These are phyloP conservation scores for Verticillium klebahnii DNA, from an alignment of 2,329 filamentous ascomycete genomes.

Conservation along the genomic window DNA sequence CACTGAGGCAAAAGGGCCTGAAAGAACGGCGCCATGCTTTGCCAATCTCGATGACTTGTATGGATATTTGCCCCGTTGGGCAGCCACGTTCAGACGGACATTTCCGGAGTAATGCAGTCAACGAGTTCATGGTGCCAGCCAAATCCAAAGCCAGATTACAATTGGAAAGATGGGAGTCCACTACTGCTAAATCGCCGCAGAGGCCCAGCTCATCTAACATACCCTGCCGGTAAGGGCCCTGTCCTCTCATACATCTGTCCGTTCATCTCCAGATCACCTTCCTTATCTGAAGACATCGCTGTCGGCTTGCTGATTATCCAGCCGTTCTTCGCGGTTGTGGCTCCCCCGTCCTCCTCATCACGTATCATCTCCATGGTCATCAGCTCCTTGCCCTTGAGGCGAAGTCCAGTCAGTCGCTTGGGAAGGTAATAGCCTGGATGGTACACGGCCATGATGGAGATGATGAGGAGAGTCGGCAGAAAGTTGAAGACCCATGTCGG, in stretches of 20 bases:
- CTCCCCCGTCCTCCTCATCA: constrained; percentile 1
- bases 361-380: neutral
- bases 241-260: neutral
- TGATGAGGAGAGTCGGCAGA: constrained; percentile 5
- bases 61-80: too few species aligned
- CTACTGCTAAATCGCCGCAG: too few species aligned
- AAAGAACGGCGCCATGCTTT: too few species aligned
- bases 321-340: neutral
- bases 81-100: too few species aligned
- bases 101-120: too few species aligned
- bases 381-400: constrained; percentile 4
- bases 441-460: constrained; percentile 6
- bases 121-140: too few species aligned
- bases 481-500: constrained; percentile 9
- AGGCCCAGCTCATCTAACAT: neutral
- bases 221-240: neutral
- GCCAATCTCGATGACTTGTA: too few species aligned
- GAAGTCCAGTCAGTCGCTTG: constrained; percentile 4
- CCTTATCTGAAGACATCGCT: neutral
- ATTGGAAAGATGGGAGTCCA: too few species aligned
- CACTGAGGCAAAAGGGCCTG: too few species aligned
- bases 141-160: too few species aligned
- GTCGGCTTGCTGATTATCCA: constrained; percentile 2
- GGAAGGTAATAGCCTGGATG: constrained; percentile 11
- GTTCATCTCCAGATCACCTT: neutral